phyloP scores from a whole-genome alignment of 1,284 basidiomycete species.

The Puccinia sorghi region DNA sequence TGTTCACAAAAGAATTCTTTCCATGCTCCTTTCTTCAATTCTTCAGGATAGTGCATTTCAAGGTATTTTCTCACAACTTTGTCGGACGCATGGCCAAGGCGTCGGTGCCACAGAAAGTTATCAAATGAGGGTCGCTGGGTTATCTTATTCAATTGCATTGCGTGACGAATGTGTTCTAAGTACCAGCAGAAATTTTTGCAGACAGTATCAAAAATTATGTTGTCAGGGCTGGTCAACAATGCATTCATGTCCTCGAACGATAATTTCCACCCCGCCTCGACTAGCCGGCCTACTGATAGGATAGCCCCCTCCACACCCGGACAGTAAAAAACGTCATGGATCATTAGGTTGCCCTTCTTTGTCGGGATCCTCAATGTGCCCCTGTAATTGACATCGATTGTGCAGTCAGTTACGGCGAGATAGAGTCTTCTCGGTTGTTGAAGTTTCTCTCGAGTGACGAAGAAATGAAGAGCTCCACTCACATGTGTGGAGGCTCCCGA shows the following conservation, averaged over 20 bases:
- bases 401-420: background rate
- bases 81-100: background rate
- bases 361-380: background rate
- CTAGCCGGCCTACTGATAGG: background rate
- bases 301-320: background rate
- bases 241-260: background rate
- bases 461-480: background rate
- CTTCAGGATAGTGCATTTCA: no score
- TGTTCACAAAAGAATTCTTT: background rate
- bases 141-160: conserved; percentile 5
- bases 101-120: background rate
- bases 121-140: background rate
- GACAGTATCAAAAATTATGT: background rate
- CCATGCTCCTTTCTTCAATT: background rate
- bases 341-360: background rate
- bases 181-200: conserved; percentile 10
- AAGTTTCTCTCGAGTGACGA: background rate
- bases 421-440: background rate
- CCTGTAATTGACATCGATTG: background rate
- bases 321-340: background rate
- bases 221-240: background rate
- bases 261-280: background rate
- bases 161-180: background rate
- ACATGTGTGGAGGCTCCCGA: conserved; percentile 15
- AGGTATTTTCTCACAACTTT: background rate